Evolutionary conservation across 768 basidiomycete species (phyloP), one percentile per base, ranked within the genome.

Genomic region (Rhizopogon vesiculosus): DNA sequence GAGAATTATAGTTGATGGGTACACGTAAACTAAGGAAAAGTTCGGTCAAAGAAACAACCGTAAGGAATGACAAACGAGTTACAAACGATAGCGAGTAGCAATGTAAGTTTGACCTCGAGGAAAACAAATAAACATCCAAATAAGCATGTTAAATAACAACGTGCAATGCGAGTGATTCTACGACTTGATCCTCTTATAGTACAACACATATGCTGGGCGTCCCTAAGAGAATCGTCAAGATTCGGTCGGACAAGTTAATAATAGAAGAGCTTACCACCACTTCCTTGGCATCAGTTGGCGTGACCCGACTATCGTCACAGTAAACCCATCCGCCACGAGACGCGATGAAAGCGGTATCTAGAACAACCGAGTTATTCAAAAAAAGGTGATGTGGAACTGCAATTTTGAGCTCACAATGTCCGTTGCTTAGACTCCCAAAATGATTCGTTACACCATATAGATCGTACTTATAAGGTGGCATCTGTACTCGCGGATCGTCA

Each of bases 401-500:
- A 9, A 28, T 28, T 49, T 48, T 16, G 33, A 28, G 33, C 93
- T 72, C 63, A 97, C 97, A 99, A 71, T 99, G 97, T 0, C 97
- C 97, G 66, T 91, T 92, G 64, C 87, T 93, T 53, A 99, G 73
- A 66, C 86, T 96, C 2, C 97, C 97, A 69, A 86, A 92, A 72
- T 99, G 97, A 69, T 98, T 98, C 56, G 92, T 96, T 42, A 98
- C 94, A 9, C 80, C 95, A 65, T 97, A 98, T 60, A 98, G 73
- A 64, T 99, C 96, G 68, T 98, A 99, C 61, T 76, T 81, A 69
- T 92, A 98, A 2, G 93, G 93, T 19, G 91, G 92, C n/a, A 85
- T 65, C 70, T 94, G 91, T 16, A 82, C 76, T 18, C 91, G 78
- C 1, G 93, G 90, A 67, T 94, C 94, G 18, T 89, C 85, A 29